These are phyloP conservation scores for Aaosphaeria arxii DNA, from an alignment of 2,329 filamentous ascomycete genomes.

Conservation along the genomic window DNA sequence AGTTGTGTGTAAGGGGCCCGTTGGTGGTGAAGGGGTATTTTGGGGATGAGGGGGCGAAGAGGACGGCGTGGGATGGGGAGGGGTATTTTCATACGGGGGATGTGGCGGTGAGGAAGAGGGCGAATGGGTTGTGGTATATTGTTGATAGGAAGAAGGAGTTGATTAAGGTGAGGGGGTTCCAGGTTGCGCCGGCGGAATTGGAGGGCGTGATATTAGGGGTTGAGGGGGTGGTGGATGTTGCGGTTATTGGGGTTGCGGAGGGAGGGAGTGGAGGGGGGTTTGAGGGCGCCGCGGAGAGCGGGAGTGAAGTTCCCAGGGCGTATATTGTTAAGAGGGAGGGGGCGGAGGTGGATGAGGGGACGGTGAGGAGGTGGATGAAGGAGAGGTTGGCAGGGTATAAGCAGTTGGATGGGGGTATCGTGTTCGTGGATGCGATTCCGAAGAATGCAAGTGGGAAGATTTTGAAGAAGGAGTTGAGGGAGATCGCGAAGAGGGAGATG, in stretches of 20 bases:
- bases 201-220: conserved; percentile 28
- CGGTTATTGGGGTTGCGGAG: conserved; percentile 24
- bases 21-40: conserved; percentile 52
- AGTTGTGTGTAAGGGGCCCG: conserved; percentile 52
- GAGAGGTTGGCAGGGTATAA: conserved; percentile 38
- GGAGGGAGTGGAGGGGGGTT: not conserved
- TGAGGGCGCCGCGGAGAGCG: conserved; percentile 41
- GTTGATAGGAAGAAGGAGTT: conserved; percentile 62
- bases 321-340: not conserved
- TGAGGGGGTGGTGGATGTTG: conserved; percentile 11
- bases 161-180: conserved; percentile 37
- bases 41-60: conserved; percentile 48
- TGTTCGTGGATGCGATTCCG: conserved; percentile 27
- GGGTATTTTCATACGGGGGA: conserved; percentile 56
- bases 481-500: conserved; percentile 18
- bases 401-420: conserved; percentile 26
- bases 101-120: conserved; percentile 45
- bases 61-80: conserved; percentile 45
- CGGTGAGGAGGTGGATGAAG: conserved; percentile 26
- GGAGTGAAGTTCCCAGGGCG: conserved; percentile 43
- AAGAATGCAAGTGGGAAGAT: conserved; percentile 35
- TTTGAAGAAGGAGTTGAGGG: conserved; percentile 26
- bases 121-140: conserved; percentile 53
- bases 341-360: conserved; percentile 13
- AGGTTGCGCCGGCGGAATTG: conserved; percentile 37